A percentile compares a stretch with the other conserved stretches of the same genome.
These are phyloP conservation scores for Omphalotus olearius DNA, from an alignment of 1,284 basidiomycete genomes.

Conservation along the genomic window DNA sequence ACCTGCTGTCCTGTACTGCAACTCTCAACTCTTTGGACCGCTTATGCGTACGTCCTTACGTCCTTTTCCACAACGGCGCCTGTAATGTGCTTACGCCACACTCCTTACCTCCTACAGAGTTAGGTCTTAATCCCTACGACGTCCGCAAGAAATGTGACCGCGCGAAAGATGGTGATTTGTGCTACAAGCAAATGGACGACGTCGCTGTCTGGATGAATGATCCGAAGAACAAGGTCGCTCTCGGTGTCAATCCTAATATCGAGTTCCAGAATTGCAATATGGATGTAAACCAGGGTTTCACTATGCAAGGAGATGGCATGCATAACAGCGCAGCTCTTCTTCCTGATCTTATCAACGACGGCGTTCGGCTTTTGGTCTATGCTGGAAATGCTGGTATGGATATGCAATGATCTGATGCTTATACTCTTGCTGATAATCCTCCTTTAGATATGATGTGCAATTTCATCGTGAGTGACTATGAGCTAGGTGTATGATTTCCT, in stretches of 20 bases:
- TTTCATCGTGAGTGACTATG: conserved; percentile 47
- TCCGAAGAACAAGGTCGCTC: conserved; percentile 63
- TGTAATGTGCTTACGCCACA: background rate
- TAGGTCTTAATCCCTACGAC: conserved; percentile 78
- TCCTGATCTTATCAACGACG: conserved; percentile 71
- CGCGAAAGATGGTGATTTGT: conserved; percentile 62
- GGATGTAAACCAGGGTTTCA: conserved; percentile 67
- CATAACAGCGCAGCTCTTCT: conserved; percentile 74
- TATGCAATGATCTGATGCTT: conserved; percentile 4
- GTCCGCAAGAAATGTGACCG: conserved; percentile 79
- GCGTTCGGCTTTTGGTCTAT: conserved; percentile 77
- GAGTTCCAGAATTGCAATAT: conserved; percentile 67
- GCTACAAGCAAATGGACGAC: conserved; percentile 77
- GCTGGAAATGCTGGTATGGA: conserved; percentile 72
- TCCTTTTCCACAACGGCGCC: conserved; percentile 11
- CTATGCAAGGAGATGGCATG: conserved; percentile 73
- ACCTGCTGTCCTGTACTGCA: conserved; percentile 62
- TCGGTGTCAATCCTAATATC: conserved; percentile 63
- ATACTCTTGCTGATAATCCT: conserved; percentile 27
- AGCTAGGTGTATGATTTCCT: conserved; percentile 19
- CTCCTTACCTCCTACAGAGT: conserved; percentile 34
- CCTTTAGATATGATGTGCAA: conserved; percentile 79
- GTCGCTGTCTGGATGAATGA: conserved; percentile 79
- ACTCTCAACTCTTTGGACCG: conserved; percentile 50
- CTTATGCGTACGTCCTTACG: conserved; percentile 58